Evolutionary conservation across 2,329 filamentous ascomycete species (phyloP).

Genomic region (Penicillium sp.): DNA sequence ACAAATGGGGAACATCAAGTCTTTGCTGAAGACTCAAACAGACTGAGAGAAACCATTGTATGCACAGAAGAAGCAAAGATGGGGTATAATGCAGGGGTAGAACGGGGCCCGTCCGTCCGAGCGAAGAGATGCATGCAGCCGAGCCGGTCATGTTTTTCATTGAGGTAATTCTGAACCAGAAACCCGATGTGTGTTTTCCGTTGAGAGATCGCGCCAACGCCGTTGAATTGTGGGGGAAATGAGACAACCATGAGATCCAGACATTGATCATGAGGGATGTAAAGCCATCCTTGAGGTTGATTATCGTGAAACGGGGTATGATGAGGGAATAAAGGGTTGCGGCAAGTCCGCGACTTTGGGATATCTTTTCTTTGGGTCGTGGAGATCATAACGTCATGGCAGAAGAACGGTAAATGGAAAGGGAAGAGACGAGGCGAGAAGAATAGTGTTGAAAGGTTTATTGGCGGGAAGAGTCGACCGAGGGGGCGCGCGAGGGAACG

Average conservation of each 20-base stretch:
- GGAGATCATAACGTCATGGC: slow-evolving; percentile 22
- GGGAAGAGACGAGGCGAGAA: background rate
- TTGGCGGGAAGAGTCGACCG: slow-evolving; percentile 21
- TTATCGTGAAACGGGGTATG: slow-evolving; percentile 9
- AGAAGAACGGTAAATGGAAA: background rate
- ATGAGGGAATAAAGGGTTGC: slow-evolving; percentile 6
- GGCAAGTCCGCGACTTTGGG: slow-evolving; percentile 6
- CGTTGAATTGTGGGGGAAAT: slow-evolving; percentile 5
- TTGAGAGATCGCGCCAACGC: slow-evolving; percentile 8
- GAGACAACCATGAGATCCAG: background rate
- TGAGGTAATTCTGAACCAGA: background rate
- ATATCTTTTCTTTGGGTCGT: slow-evolving; percentile 18
- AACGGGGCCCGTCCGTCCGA: slow-evolving; percentile 18
- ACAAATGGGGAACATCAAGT: background rate
- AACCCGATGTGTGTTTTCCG: background rate
- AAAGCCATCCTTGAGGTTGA: slow-evolving; percentile 5
- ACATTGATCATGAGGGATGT: slow-evolving; percentile 6
- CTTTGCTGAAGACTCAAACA: too few relatives aligned
- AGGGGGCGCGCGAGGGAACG: slow-evolving; percentile 21
- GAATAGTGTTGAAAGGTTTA: slow-evolving; percentile 10
- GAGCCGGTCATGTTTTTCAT: slow-evolving; percentile 4
- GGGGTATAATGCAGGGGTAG: slow-evolving; percentile 23
- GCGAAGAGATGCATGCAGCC: slow-evolving; percentile 12
- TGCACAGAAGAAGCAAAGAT: slow-evolving; percentile 8
- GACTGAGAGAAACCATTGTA: background rate